Evolutionary conservation across 2,329 filamentous ascomycete genomes (phyloP).

Genomic region (Massarina eburnea): DNA sequence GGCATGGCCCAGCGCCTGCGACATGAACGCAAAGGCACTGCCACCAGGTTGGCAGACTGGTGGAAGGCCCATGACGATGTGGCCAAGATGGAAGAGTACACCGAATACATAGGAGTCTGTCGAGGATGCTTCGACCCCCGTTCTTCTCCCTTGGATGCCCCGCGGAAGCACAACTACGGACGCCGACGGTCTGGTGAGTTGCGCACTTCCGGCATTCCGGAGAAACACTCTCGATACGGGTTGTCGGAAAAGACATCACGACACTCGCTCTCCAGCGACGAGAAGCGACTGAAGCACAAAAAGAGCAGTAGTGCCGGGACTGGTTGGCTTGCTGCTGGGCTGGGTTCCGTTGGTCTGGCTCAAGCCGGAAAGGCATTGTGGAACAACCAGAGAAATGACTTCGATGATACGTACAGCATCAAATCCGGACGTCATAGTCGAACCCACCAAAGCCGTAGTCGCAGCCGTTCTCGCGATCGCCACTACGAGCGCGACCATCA

Average conservation of each 20-base stretch:
- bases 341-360: slow-evolving; percentile 57
- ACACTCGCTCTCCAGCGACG: slow-evolving; percentile 38
- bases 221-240: slow-evolving; percentile 59
- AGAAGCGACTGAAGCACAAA: slow-evolving; percentile 41
- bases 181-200: slow-evolving; percentile 51
- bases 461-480: slow-evolving; percentile 43
- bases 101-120: slow-evolving; percentile 67
- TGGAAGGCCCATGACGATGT: slow-evolving; percentile 67
- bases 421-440: slow-evolving; percentile 52
- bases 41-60: slow-evolving; percentile 60
- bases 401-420: slow-evolving; percentile 63
- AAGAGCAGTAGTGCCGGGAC: slow-evolving; percentile 48
- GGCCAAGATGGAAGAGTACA: slow-evolving; percentile 67
- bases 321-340: slow-evolving; percentile 56
- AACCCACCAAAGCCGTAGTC: slow-evolving; percentile 32
- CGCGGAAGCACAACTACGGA: slow-evolving; percentile 61
- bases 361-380: slow-evolving; percentile 57
- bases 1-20: slow-evolving; percentile 48
- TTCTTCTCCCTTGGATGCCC: slow-evolving; percentile 58
- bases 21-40: slow-evolving; percentile 58
- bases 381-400: slow-evolving; percentile 53
- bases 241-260: slow-evolving; percentile 34
- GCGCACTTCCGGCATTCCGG: slow-evolving; percentile 52
- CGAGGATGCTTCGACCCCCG: slow-evolving; percentile 66
- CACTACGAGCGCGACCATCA: slow-evolving; percentile 40